Conservation (phyloP, 2,329 filamentous ascomycete species). For the Pseudogymnoascus sp. region DNA sequence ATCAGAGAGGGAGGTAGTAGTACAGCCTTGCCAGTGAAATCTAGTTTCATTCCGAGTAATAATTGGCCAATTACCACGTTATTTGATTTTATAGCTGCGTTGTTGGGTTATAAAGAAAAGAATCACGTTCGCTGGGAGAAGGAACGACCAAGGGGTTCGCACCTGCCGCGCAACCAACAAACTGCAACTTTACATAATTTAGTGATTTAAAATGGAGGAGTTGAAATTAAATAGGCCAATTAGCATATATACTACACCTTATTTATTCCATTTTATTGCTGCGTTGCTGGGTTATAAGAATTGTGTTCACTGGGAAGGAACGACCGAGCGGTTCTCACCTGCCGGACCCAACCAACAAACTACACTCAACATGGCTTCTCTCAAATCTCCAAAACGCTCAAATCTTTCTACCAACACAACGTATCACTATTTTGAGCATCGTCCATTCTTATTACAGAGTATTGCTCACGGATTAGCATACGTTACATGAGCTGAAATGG, state of each 20-base stretch:
- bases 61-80: no score
- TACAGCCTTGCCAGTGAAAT: not conserved
- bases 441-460: not conserved
- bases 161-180: no score
- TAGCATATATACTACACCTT: not conserved
- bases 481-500: not conserved
- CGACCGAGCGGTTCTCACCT: not conserved
- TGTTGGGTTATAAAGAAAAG: no score
- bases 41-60: not conserved
- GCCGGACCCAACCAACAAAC: not conserved
- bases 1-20: not conserved
- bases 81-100: no score
- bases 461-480: not conserved
- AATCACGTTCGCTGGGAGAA: no score
- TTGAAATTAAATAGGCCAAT: not conserved
- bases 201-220: not conserved
- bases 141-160: no score
- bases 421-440: not conserved
- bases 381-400: not conserved
- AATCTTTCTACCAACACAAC: not conserved
- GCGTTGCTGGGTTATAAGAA: not conserved
- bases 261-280: not conserved
- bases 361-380: not conserved
- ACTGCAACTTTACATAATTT: not conserved
- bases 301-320: not conserved